These are phyloP conservation scores for Kuraishia borneana DNA, from an alignment of 805 yeast species.

Conservation along the genomic window DNA sequence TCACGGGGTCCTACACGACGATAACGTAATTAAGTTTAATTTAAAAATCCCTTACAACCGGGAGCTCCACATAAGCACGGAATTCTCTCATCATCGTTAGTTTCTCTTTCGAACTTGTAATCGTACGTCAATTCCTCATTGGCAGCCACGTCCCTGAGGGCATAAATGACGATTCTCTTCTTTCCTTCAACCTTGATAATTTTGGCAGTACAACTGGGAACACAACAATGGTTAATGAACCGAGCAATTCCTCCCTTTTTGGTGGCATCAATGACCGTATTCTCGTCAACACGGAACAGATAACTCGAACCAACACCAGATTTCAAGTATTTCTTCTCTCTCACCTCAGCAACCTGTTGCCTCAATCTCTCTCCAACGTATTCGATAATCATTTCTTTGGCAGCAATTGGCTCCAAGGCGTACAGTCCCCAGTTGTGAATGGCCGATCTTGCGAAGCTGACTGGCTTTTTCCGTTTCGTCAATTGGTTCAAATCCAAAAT, in stretches of 20 bases:
- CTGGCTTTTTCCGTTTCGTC: conserved; percentile 85
- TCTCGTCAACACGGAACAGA: conserved; percentile 84
- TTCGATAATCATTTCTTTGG: conserved; percentile 94
- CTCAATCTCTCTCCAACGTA: conserved; percentile 93
- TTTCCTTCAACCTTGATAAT: conserved; percentile 91
- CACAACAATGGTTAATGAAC: conserved; percentile 94
- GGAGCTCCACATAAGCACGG: conserved; percentile 93
- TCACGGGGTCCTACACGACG: too few relatives aligned
- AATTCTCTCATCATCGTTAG: conserved; percentile 77
- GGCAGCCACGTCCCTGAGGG: conserved; percentile 75
- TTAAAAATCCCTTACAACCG: conserved; percentile 86
- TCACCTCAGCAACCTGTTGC: conserved; percentile 86
- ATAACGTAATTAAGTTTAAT: too few relatives aligned
- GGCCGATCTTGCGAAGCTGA: conserved; percentile 92
- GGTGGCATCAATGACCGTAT: conserved; percentile 94
- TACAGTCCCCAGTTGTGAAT: conserved; percentile 98
- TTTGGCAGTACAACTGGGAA: conserved; percentile 95
- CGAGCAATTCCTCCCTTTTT: conserved; percentile 96
- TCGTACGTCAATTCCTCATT: conserved; percentile 93
- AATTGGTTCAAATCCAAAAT: conserved; percentile 75
- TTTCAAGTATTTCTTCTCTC: conserved; percentile 76
- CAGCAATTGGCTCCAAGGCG: conserved; percentile 92
- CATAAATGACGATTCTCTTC: conserved; percentile 90
- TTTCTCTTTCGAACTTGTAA: conserved; percentile 88
- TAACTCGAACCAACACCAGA: conserved; percentile 96